A percentile compares a stretch with the other conserved stretches of the same genome.
These are phyloP conservation scores for Parascedosporium putredinis DNA, from an alignment of 2,329 filamentous ascomycete species.

Conservation along the genomic window DNA sequence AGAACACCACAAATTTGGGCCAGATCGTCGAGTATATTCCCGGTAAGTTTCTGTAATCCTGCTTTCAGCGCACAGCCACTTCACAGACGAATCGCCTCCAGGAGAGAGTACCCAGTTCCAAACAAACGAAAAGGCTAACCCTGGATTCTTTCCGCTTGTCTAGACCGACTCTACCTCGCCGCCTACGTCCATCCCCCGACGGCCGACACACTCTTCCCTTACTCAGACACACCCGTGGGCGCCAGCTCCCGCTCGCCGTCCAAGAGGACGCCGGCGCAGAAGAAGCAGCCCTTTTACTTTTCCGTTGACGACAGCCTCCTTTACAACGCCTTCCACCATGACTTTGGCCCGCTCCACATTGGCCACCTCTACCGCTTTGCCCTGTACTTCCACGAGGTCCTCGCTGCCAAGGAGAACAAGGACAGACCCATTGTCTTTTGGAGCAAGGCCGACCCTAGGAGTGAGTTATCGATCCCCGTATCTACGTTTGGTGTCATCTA, in stretches of 20 bases:
- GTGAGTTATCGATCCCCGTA: slow-evolving; percentile 38
- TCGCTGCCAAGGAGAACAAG: slow-evolving; percentile 84
- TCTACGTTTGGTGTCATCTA: not conserved
- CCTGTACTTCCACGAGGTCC: slow-evolving; percentile 87
- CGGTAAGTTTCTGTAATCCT: too few species aligned
- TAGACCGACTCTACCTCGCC: slow-evolving; percentile 90
- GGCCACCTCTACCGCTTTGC: slow-evolving; percentile 95
- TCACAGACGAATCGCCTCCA: too few species aligned
- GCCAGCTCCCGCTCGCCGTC: slow-evolving; percentile 51
- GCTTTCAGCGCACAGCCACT: too few species aligned
- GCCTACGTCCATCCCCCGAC: slow-evolving; percentile 79
- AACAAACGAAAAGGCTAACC: too few species aligned
- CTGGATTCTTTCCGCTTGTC: too few species aligned
- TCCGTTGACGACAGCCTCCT: slow-evolving; percentile 84
- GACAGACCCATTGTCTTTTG: slow-evolving; percentile 89
- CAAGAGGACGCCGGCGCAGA: slow-evolving; percentile 58
- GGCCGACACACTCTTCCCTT: slow-evolving; percentile 77
- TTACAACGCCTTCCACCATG: slow-evolving; percentile 97
- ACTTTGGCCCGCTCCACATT: slow-evolving; percentile 95
- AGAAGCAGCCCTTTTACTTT: slow-evolving; percentile 74
- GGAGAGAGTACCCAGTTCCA: too few species aligned
- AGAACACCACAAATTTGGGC: slow-evolving; percentile 52
- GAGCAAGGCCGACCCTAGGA: slow-evolving; percentile 84
- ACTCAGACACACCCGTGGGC: slow-evolving; percentile 35
- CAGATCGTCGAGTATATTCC: slow-evolving; percentile 95